Evolutionary conservation across 371 early-diverging fungal genomes (phyloP).

Genomic region (Actinomortierella ambigua): DNA sequence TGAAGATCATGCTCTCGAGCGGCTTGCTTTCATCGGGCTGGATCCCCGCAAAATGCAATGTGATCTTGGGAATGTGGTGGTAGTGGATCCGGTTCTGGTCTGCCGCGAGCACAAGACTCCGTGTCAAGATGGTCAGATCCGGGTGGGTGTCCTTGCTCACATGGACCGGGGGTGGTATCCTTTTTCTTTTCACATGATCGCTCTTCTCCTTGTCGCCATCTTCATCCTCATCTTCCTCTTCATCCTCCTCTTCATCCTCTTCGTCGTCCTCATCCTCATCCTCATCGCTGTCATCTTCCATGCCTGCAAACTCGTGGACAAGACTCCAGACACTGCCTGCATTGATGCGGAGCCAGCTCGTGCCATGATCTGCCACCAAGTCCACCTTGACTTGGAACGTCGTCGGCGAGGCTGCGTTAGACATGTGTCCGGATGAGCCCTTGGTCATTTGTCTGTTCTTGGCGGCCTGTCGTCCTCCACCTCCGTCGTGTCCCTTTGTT

Average conservation of each 20-base stretch:
- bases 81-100: slow-evolving; percentile 41
- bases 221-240: neutral
- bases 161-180: slow-evolving; percentile 11
- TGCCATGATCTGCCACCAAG: slow-evolving; percentile 37
- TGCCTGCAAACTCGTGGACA: slow-evolving; percentile 37
- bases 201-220: neutral
- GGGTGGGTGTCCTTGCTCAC: slow-evolving; percentile 44
- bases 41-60: slow-evolving; percentile 30
- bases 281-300: slow-evolving; percentile 39
- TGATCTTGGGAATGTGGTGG: slow-evolving; percentile 20
- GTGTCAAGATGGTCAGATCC: slow-evolving; percentile 26
- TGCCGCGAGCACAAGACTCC: slow-evolving; percentile 39
- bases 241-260: neutral
- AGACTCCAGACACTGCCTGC: slow-evolving; percentile 40
- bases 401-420: neutral
- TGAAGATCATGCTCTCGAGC: too few species aligned
- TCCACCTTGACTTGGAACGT: slow-evolving; percentile 37
- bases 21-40: slow-evolving; percentile 2
- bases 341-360: slow-evolving; percentile 44
- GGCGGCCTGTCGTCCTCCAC: neutral
- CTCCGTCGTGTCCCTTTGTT: neutral
- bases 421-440: neutral
- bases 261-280: slow-evolving; percentile 17
- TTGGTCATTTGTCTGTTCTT: slow-evolving; percentile 24
- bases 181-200: neutral